These are phyloP conservation scores for Glutinoglossum americanum DNA, from an alignment of 495 filamentous ascomycete genomes.

Conservation along the genomic window DNA sequence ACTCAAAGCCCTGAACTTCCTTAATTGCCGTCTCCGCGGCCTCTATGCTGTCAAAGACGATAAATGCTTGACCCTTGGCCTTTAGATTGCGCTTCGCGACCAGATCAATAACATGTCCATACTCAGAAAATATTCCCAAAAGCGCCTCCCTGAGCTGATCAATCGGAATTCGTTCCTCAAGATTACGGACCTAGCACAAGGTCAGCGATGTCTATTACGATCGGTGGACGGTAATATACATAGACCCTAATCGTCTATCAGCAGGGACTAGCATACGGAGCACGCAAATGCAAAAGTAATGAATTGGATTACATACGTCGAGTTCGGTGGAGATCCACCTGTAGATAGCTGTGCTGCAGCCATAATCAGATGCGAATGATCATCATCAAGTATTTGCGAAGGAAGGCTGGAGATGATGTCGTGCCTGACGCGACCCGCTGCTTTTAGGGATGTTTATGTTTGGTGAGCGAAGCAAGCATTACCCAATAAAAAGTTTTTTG, in stretches of 20 bases:
- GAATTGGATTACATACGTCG: not conserved
- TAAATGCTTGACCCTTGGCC: conserved; percentile 88
- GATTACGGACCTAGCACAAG: conserved; percentile 48
- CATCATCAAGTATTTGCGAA: too few relatives aligned
- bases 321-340: not conserved
- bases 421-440: too few relatives aligned
- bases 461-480: too few relatives aligned
- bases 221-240: not conserved
- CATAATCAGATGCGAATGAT: not conserved
- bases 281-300: not conserved
- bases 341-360: not conserved
- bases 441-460: too few relatives aligned
- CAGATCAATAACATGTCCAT: conserved; percentile 76
- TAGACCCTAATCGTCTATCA: not conserved
- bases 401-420: too few relatives aligned
- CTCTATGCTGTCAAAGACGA: conserved; percentile 70
- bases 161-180: conserved; percentile 81
- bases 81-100: conserved; percentile 82
- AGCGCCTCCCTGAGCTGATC: conserved; percentile 56
- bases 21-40: conserved; percentile 63
- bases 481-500: too few relatives aligned
- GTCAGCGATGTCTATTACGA: conserved; percentile 1
- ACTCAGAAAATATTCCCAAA: conserved; percentile 65
- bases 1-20: conserved; percentile 79
- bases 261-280: not conserved